Evolutionary conservation across 2,329 filamentous ascomycete genomes (phyloP).

Genomic region (Colletotrichum sansevieriae): DNA sequence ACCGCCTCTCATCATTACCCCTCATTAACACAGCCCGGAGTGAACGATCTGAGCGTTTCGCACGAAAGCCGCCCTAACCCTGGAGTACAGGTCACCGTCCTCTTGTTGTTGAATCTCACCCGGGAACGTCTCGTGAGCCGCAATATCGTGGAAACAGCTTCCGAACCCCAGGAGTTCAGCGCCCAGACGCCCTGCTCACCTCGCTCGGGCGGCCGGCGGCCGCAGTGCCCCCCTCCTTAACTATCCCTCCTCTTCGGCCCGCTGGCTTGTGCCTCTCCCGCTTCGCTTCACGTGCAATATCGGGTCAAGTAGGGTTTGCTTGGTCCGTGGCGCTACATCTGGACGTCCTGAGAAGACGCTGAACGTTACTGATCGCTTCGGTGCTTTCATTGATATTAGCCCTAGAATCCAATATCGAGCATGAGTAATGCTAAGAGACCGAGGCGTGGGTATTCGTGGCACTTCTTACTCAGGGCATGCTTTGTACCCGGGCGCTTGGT

Average conservation of each 20-base stretch:
- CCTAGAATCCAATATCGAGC: too few species aligned
- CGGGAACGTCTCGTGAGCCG: slow-evolving; percentile 31
- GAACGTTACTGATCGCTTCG: not conserved
- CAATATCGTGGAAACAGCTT: slow-evolving; percentile 27
- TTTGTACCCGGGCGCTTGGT: not conserved
- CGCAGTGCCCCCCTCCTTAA: not conserved
- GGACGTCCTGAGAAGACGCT: not conserved
- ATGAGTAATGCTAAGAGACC: not conserved
- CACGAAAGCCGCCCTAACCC: not conserved
- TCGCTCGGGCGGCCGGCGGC: slow-evolving; percentile 41
- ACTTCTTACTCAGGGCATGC: not conserved
- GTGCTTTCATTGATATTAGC: too few species aligned
- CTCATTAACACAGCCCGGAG: slow-evolving; percentile 1
- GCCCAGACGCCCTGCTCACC: slow-evolving; percentile 53
- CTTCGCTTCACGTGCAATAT: slow-evolving; percentile 4
- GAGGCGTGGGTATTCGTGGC: not conserved
- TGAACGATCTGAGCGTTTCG: slow-evolving; percentile 4
- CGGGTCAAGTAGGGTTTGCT: not conserved
- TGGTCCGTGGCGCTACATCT: not conserved
- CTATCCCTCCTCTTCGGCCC: slow-evolving; percentile 19
- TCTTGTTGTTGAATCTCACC: slow-evolving; percentile 1
- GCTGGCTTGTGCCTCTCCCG: slow-evolving; percentile 30
- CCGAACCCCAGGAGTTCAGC: slow-evolving; percentile 34
- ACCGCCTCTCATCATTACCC: not conserved
- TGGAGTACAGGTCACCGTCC: slow-evolving; percentile 6